Conservation (phyloP, 2,329 filamentous ascomycete species). For the Aspergillus felis region DNA sequence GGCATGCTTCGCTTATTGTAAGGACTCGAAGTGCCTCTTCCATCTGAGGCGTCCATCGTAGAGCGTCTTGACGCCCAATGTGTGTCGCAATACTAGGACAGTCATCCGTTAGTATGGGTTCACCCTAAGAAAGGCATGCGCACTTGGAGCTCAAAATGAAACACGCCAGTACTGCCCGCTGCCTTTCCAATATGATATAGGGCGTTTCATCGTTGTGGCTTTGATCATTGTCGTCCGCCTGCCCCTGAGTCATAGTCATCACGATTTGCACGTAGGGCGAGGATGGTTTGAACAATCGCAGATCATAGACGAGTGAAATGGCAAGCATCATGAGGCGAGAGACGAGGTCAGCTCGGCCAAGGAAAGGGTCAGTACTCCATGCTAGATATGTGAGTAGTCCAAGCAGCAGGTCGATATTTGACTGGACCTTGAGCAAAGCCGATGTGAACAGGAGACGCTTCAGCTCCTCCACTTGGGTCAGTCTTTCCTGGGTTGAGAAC, state of each 20-base stretch:
- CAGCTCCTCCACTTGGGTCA: slow-evolving; percentile 25
- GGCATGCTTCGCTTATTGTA: slow-evolving; percentile 19
- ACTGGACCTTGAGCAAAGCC: slow-evolving; percentile 25
- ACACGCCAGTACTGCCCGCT: slow-evolving; percentile 29
- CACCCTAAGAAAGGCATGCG: not conserved
- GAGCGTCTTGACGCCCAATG: slow-evolving; percentile 30
- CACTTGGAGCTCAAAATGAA: slow-evolving; percentile 31
- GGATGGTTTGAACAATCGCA: slow-evolving; percentile 31
- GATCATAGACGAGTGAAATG: slow-evolving; percentile 36
- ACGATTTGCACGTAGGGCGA: slow-evolving; percentile 29
- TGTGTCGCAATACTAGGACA: slow-evolving; percentile 30
- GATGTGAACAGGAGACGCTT: slow-evolving; percentile 29
- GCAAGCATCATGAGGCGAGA: slow-evolving; percentile 38
- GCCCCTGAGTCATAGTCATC: slow-evolving; percentile 26
- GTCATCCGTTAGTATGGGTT: slow-evolving; percentile 7
- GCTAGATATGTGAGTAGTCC: slow-evolving; percentile 35
- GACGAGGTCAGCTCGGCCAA: slow-evolving; percentile 25
- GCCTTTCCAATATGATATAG: slow-evolving; percentile 20
- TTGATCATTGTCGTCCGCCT: slow-evolving; percentile 9
- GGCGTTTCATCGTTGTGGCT: slow-evolving; percentile 9
- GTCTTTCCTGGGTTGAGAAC: slow-evolving; percentile 26
- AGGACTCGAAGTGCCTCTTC: slow-evolving; percentile 33
- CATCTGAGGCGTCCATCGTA: slow-evolving; percentile 40
- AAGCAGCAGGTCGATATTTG: slow-evolving; percentile 35
- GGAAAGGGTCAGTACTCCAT: slow-evolving; percentile 36